Evolutionary conservation across 1,284 basidiomycete genomes (phyloP).

Genomic region (Cronartium ribicola): DNA sequence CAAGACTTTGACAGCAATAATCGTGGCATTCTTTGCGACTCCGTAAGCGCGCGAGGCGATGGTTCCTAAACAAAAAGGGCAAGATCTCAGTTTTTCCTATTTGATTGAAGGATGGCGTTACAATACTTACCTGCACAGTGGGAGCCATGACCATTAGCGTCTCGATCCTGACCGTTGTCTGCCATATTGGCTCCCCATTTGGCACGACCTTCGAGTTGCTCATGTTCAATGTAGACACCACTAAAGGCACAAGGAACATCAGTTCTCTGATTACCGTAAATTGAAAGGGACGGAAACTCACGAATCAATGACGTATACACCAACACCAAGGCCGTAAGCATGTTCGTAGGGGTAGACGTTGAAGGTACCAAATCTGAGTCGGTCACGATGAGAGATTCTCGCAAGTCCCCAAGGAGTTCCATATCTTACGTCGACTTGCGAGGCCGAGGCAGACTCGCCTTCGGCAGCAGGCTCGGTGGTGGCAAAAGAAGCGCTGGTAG

Average conservation of each 20-base stretch:
- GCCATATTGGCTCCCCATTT: conserved; percentile 79
- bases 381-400: conserved; percentile 81
- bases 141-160: conserved; percentile 64
- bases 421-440: conserved; percentile 39
- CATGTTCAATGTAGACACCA: conserved; percentile 81
- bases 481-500: background rate
- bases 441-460: conserved; percentile 3
- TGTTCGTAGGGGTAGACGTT: conserved; percentile 74
- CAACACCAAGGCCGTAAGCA: conserved; percentile 81
- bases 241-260: conserved; percentile 62
- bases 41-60: conserved; percentile 72
- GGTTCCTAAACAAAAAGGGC: conserved; percentile 47
- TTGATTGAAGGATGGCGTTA: conserved; percentile 29
- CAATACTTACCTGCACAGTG: conserved; percentile 62
- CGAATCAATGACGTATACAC: conserved; percentile 65
- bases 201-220: conserved; percentile 82
- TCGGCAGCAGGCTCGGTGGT: conserved; percentile 23
- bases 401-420: conserved; percentile 70
- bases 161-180: conserved; percentile 66
- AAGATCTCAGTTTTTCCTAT: background rate
- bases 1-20: conserved; percentile 96
- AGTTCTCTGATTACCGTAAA: background rate
- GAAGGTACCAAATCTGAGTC: conserved; percentile 77
- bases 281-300: conserved; percentile 42
- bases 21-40: conserved; percentile 86